A percentile compares a stretch with the other conserved stretches of the same genome.
These are phyloP conservation scores for Pestalotiopsis sp. DNA, from an alignment of 2,329 filamentous ascomycete genomes.

Conservation along the genomic window DNA sequence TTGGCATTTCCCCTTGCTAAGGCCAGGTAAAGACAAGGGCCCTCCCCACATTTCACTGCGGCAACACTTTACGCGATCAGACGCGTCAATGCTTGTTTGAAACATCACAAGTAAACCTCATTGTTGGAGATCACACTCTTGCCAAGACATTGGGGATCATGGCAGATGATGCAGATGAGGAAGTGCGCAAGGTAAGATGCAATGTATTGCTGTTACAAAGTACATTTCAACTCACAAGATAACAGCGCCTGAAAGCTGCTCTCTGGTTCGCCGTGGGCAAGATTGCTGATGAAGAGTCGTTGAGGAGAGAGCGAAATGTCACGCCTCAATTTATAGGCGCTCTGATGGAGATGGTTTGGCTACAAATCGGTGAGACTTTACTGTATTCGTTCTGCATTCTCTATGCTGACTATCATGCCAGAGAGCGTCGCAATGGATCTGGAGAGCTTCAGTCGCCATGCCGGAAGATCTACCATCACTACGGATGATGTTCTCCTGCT, in stretches of 20 bases:
- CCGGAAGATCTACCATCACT: constrained; percentile 77
- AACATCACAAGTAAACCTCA: background rate
- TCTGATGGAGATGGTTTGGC: constrained; percentile 74
- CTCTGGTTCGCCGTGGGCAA: constrained; percentile 85
- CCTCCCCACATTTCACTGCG: background rate
- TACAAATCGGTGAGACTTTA: constrained; percentile 68
- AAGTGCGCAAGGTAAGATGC: constrained; percentile 31
- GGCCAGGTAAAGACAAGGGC: background rate
- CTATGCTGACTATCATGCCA: constrained; percentile 28
- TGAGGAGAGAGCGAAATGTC: constrained; percentile 76
- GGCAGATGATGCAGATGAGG: constrained; percentile 34
- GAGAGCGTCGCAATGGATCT: constrained; percentile 61
- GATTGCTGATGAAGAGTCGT: constrained; percentile 84
- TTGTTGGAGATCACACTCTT: background rate
- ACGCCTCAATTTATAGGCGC: constrained; percentile 89
- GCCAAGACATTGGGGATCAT: constrained; percentile 20
- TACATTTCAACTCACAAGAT: constrained; percentile 12
- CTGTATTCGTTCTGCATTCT: background rate
- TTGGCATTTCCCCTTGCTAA: background rate
- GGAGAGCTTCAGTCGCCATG: constrained; percentile 70
- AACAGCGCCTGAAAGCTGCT: constrained; percentile 78
- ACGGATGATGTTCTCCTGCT: constrained; percentile 88
- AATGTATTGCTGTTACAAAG: constrained; percentile 10
- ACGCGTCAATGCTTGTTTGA: background rate
- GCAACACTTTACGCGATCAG: constrained; percentile 5